Base-by-base conservation (phyloP, 306 rosid species). In the Malus asiatica region DNA sequence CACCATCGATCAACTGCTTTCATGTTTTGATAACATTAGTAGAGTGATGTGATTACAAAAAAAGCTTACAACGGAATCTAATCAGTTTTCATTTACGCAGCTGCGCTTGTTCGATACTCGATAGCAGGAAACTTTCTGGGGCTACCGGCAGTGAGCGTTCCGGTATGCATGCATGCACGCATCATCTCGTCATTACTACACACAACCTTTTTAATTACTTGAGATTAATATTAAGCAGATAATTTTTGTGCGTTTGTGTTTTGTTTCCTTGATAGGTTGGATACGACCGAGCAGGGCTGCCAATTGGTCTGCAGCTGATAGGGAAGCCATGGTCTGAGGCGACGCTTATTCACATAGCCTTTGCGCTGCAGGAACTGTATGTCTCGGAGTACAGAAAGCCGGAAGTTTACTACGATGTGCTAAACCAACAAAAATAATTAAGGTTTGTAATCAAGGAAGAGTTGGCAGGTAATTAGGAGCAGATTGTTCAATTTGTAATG, bases 311-410 rank as follows among this genome's bases (percentile, higher is more conserved):
- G 82, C 98, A 94, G 78, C 90, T 94, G 79, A 89, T 94, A 33
- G 97, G 98, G 71, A 88, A 83, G 84, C 97, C 97, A 71, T 94
- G 97, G 97, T 89, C 90, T 57, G 98, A 94, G 85, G 84, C 98
- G 66, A 90, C 97, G 61, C 66, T 94, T 10, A 89, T 90, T 76
- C 95, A 85, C 79, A 77, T 94, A 64, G 96, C 97, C 60, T 84
- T 14, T 76, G 96, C 95, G 52, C 63, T 81, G 92, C 95, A 94
- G 98, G 88, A 76, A 32, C 84, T 89, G 15, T 90, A 84, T 66
- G 76, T 52, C 64, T 32, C 84, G 38, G 85, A 83, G 32, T 84
- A 80, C 87, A 86, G 70, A 85, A 90, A 83, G 84, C 98, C 98
- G n/a, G 74, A 81, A 75, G 68, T 87, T 74, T 91, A 79, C 83